Evolutionary conservation across 257 asterid species (phyloP), one percentile per base, ranked within the genome.

Genomic region (Ballota nigra): DNA sequence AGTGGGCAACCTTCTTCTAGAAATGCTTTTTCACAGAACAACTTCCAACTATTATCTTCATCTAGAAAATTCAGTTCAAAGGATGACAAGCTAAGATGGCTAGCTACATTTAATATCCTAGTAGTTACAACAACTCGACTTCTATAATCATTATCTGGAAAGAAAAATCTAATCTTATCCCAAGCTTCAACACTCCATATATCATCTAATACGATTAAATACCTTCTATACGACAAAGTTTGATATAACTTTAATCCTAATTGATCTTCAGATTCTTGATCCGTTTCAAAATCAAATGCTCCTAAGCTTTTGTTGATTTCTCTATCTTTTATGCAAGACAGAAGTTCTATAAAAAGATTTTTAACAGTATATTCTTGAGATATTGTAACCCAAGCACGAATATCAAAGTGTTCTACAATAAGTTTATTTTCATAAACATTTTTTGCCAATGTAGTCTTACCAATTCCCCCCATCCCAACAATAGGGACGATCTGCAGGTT

Each of bases 1-100:
- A 9, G n/a, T 3, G 55, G 74, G 9, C 74, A 55, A 3, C n/a
- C 56, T 34, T 55, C 65, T 13, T 55, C 13, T 34, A 9, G 36
- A 68, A 68, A 68, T 53, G 64, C 24, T 49, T 69, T 69, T 18
- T 6, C 40, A 40, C 74, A 38, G 2, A 69, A 69, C 13, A 69
- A 22, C 11, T 20, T 13, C 74, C n/a, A n/a, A n/a, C n/a, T n/a
- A n/a, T n/a, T n/a, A n/a, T n/a, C n/a, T n/a, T n/a, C n/a, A n/a
- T n/a, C n/a, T n/a, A n/a, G n/a, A n/a, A n/a, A n/a, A n/a, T n/a
- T n/a, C n/a, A n/a, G n/a, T n/a, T n/a, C n/a, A n/a, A n/a, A n/a
- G n/a, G n/a, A n/a, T n/a, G n/a, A n/a, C n/a, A n/a, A n/a, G n/a
- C n/a, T n/a, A n/a, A n/a, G n/a, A n/a, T n/a, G n/a, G n/a, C n/a